Evolutionary conservation across 2,329 filamentous ascomycete genomes (phyloP).

Genomic region (Penicillium sp.): DNA sequence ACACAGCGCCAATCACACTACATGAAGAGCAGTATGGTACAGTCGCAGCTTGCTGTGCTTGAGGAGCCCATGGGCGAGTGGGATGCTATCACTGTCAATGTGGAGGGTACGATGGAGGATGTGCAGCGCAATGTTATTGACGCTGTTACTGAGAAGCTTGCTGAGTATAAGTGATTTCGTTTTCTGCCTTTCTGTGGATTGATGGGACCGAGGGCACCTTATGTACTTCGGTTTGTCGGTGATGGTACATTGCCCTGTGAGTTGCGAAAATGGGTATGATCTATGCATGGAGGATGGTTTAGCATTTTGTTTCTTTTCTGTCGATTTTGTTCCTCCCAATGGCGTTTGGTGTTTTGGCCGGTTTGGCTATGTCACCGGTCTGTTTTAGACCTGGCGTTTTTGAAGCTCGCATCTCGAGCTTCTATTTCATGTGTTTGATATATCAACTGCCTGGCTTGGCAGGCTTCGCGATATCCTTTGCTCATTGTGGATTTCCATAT

Average conservation of each 20-base stretch:
- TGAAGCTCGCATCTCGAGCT: background rate
- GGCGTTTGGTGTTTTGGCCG: slow-evolving; percentile 8
- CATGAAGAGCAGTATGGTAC: slow-evolving; percentile 95
- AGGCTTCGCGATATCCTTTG: background rate
- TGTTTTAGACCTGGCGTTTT: slow-evolving; percentile 10
- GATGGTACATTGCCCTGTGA: slow-evolving; percentile 5
- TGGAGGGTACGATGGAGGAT: slow-evolving; percentile 50
- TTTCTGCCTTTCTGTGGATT: background rate
- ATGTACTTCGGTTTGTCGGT: background rate
- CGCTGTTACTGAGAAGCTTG: slow-evolving; percentile 57
- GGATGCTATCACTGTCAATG: slow-evolving; percentile 71
- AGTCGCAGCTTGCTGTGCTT: slow-evolving; percentile 84
- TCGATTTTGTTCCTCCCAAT: background rate
- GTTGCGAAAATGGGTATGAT: slow-evolving; percentile 1
- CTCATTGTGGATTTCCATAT: background rate
- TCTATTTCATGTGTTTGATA: background rate
- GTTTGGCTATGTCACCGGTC: background rate
- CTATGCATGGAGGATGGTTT: slow-evolving; percentile 11
- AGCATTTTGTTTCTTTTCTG: slow-evolving; percentile 4
- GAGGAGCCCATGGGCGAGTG: slow-evolving; percentile 74
- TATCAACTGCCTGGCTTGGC: background rate
- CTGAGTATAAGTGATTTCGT: slow-evolving; percentile 35
- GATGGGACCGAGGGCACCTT: background rate
- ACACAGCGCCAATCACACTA: slow-evolving; percentile 76
- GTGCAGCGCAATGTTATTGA: slow-evolving; percentile 62